Evolutionary conservation across 495 filamentous ascomycete species (phyloP).

Genomic region (Xylaria venustula): DNA sequence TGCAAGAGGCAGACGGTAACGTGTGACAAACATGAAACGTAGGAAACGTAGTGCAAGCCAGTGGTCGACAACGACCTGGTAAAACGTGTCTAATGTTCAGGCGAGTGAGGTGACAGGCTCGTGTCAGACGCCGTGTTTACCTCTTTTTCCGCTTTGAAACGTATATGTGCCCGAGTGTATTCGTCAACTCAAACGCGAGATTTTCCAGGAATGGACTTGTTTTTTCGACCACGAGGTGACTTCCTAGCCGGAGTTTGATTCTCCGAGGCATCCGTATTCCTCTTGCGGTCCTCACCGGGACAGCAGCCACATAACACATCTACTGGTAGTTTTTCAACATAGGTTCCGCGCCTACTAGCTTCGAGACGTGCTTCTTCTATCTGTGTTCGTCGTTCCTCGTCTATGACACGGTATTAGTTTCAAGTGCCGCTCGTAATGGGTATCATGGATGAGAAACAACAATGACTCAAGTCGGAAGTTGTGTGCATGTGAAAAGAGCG

Average conservation of each 20-base stretch:
- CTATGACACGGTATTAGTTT: slow-evolving; percentile 13
- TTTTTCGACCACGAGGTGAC: no score
- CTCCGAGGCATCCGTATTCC: slow-evolving; percentile 7
- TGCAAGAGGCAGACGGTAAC: neutral
- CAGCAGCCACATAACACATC: slow-evolving; percentile 24
- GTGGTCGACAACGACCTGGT: neutral
- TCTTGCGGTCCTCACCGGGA: slow-evolving; percentile 20
- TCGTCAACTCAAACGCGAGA: no score
- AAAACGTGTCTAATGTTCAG: no score
- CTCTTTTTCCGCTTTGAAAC: no score
- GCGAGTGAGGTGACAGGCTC: no score
- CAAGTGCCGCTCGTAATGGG: neutral
- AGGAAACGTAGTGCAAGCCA: neutral
- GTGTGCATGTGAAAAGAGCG: neutral
- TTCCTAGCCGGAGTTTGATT: neutral
- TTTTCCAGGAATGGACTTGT: no score
- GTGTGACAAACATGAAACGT: neutral
- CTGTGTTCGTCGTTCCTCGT: slow-evolving; percentile 18
- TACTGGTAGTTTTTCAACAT: slow-evolving; percentile 13
- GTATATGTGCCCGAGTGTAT: no score
- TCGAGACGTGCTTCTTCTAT: slow-evolving; percentile 2
- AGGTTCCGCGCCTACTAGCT: slow-evolving; percentile 12
- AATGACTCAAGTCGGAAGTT: neutral
- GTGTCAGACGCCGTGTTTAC: no score
- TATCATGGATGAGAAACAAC: neutral